Evolutionary conservation across 805 yeast genomes (phyloP).

Genomic region (Starmerella bombi): DNA sequence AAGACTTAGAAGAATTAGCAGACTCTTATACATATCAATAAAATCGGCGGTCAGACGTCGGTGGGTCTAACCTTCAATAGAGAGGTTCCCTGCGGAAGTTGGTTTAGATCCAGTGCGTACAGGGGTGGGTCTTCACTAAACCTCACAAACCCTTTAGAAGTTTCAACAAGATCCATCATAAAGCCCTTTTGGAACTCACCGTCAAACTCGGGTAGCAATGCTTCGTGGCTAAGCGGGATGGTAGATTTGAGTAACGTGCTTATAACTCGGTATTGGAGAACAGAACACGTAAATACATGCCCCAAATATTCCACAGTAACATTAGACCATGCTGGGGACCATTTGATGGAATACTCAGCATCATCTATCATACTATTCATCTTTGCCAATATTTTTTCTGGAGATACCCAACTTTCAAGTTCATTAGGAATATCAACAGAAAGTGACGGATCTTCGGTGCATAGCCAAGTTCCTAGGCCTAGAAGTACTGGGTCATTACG

Average conservation of each 20-base stretch:
- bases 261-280: conserved; percentile 3
- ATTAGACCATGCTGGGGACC: conserved; percentile 5
- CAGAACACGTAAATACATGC: conserved; percentile 3
- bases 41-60: neutral
- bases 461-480: too few relatives aligned
- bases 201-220: neutral
- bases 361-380: too few relatives aligned
- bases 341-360: too few relatives aligned
- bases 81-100: neutral
- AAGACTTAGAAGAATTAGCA: neutral
- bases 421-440: too few relatives aligned
- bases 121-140: neutral
- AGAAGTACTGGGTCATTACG: too few relatives aligned
- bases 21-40: too few relatives aligned
- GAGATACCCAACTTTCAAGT: too few relatives aligned
- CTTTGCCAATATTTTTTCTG: too few relatives aligned
- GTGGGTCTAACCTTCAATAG: neutral
- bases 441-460: too few relatives aligned
- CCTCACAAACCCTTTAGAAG: conserved; percentile 2
- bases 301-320: neutral
- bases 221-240: neutral
- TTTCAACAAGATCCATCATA: neutral
- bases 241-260: neutral
- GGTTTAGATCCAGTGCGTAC: neutral
- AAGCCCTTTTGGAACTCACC: neutral